Base-by-base conservation (phyloP, 495 filamentous ascomycete species). In the Penicillium daleae region DNA sequence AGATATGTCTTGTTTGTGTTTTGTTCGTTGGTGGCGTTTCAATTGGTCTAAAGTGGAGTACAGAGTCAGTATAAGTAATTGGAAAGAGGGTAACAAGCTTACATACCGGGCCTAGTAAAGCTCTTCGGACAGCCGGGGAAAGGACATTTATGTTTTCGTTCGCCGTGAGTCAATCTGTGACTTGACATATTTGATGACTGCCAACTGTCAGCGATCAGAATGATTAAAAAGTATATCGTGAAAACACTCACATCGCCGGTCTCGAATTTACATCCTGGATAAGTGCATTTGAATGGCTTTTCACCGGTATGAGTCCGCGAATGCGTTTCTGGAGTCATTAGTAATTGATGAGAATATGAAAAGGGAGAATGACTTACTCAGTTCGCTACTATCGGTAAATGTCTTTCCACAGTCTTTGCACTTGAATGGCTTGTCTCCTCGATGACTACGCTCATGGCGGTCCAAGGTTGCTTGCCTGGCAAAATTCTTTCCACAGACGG, bases 391-490 rank as follows among this genome's bases (percentile, higher is more conserved):
- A 59, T 82, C 81, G 4, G 80, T 80, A 31, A 82, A 82, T 17
- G 73, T 71, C 58, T 79, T 82, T 3, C 72, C 76, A 56, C 81
- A 84, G 15, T 75, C 62, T 17, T 75, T 67, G 62, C 81, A 84
- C 29, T 66, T 75, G 56, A 78, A 83, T 0, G 80, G 81, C 62
- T 83, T 84, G 60, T 84, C 81, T 21, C 79, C 78, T 0, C 80
- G 81, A 57, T 84, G 81, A n/a, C 79, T 83, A n/a, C 81, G 80
- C 66, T 80, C 78, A 48, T 84, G 81, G 31, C 80, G 74, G 42
- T 80, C 80, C 52, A 83, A 61, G 26, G 79, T 81, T 12, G 79
- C 78, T 59, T 78, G 76, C 22, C 81, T 73, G 22, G 79, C 79
- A 53, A 82, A 84, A 2, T 71, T 52, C 60, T 83, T 82, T 2